Percentiles rank a stretch among this genome's conserved stretches.
Evolutionary conservation across 768 basidiomycete genomes (phyloP).

Genomic region (Hypholoma sublateritium): DNA sequence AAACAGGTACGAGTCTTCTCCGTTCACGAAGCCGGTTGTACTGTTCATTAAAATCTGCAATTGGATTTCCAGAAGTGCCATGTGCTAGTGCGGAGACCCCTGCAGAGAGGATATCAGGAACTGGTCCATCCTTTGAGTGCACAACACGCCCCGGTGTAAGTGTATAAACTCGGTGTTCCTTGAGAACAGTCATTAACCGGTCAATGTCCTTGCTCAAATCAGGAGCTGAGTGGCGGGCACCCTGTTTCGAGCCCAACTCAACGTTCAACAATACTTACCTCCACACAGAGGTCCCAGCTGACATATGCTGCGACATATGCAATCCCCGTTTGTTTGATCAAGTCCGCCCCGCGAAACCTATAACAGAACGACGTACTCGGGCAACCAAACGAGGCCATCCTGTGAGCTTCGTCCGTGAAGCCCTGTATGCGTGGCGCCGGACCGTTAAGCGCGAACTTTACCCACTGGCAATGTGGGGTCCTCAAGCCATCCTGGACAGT

Average conservation of each 20-base stretch:
- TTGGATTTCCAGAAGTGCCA: background rate
- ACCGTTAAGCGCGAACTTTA: background rate
- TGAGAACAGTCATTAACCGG: background rate
- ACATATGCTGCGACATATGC: conserved; percentile 4
- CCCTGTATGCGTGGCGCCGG: background rate
- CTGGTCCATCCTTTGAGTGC: background rate
- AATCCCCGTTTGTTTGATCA: background rate
- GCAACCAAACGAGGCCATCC: conserved; percentile 14
- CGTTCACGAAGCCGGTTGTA: background rate
- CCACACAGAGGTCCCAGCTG: background rate
- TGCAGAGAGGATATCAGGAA: background rate
- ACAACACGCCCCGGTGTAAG: background rate
- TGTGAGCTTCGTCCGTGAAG: background rate
- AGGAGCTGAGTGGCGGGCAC: background rate
- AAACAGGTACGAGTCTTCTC: background rate
- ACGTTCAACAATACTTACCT: background rate
- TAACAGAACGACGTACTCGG: conserved; percentile 7
- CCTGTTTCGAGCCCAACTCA: background rate
- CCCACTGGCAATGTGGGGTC: conserved; percentile 1
- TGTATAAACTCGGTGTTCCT: background rate
- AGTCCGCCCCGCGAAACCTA: conserved; percentile 1
- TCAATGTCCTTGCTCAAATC: background rate
- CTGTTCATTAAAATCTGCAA: conserved; percentile 4
- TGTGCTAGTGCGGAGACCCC: background rate
- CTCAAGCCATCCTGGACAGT: conserved; percentile 5